Conservation (phyloP, 345 rosid species). For the Heritiera littoralis region DNA sequence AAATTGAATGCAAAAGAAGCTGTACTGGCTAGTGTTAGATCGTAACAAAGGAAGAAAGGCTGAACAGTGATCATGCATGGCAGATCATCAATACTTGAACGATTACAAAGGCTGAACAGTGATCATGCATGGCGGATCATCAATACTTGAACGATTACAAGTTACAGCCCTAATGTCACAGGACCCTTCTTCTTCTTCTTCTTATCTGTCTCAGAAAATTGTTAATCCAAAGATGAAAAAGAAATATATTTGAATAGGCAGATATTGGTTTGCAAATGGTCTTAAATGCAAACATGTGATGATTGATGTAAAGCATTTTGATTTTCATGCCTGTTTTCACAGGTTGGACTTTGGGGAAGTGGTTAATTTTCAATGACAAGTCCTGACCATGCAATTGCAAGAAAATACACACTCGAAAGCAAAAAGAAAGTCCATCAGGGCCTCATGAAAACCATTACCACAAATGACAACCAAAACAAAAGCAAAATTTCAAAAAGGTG, state of each 20-base stretch:
- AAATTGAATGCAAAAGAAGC: not conserved
- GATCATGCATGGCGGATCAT: not conserved
- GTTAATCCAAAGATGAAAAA: not conserved
- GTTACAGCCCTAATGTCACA: constrained; percentile 9
- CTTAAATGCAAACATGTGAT: constrained; percentile 41
- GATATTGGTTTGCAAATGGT: constrained; percentile 21
- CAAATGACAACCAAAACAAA: constrained; percentile 8
- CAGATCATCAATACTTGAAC: not conserved
- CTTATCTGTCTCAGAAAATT: not conserved
- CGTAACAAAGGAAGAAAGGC: not conserved
- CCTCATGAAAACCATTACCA: constrained; percentile 32
- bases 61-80: not conserved
- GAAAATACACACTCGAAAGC: constrained; percentile 32
- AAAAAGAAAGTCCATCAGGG: constrained; percentile 24
- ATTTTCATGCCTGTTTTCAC: constrained; percentile 1
- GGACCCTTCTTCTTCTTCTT: not conserved
- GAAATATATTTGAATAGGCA: not conserved
- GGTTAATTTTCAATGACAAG: not conserved
- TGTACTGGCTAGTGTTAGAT: not conserved
- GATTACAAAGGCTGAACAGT: not conserved
- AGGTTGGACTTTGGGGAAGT: not conserved
- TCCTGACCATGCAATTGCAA: constrained; percentile 15
- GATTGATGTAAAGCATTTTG: constrained; percentile 17
- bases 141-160: not conserved
- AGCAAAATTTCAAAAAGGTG: not conserved